Conservation (phyloP, 345 rosid genomes). For the Clarkia xantiana region DNA sequence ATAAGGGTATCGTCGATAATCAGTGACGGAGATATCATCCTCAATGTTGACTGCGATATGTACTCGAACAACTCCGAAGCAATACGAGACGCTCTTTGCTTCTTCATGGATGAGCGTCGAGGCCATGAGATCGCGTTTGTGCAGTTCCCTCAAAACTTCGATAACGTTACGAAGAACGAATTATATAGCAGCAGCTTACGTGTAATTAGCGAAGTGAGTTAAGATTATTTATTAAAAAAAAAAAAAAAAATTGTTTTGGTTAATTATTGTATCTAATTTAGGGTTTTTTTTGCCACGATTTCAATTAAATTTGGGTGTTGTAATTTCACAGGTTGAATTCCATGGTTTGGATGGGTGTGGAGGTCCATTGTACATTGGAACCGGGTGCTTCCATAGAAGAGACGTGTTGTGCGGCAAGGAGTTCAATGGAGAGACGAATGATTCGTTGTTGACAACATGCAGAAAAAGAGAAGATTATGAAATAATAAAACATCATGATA, state of each 20-base stretch:
- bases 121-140: constrained; percentile 55
- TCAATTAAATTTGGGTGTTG: too few species aligned
- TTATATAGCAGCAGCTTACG: constrained; percentile 18
- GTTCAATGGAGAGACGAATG: constrained; percentile 6
- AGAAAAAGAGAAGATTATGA: constrained; percentile 4
- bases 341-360: constrained; percentile 56
- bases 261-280: not conserved
- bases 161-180: constrained; percentile 45
- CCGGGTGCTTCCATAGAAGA: constrained; percentile 79
- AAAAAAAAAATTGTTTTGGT: too few species aligned
- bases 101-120: constrained; percentile 59
- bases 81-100: constrained; percentile 57
- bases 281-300: not conserved
- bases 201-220: constrained; percentile 16
- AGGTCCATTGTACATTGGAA: constrained; percentile 54
- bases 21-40: constrained; percentile 41
- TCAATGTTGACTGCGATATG: constrained; percentile 77
- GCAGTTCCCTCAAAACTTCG: constrained; percentile 47
- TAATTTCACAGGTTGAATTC: constrained; percentile 38
- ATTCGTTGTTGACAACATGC: constrained; percentile 7
- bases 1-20: constrained; percentile 54
- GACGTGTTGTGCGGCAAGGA: constrained; percentile 42
- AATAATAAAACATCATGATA: constrained; percentile 6
- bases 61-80: constrained; percentile 47
- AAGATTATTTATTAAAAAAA: too few species aligned